These are phyloP conservation scores for Ustanciosporium gigantosporum DNA, from an alignment of 1,284 basidiomycete genomes.

Conservation along the genomic window DNA sequence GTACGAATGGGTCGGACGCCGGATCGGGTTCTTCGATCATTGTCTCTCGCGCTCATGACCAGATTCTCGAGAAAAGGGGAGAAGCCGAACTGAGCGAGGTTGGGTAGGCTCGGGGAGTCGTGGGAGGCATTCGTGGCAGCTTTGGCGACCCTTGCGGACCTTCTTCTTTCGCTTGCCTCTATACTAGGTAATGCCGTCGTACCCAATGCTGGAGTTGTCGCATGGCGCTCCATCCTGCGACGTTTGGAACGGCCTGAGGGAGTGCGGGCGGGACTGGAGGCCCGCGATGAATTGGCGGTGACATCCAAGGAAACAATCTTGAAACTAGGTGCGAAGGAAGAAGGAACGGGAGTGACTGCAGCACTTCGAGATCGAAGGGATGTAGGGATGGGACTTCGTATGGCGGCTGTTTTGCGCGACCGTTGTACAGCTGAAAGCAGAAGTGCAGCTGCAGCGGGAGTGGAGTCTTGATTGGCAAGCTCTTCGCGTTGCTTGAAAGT, in stretches of 20 bases:
- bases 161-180: conserved; percentile 20
- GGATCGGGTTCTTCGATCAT: conserved; percentile 25
- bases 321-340: conserved; percentile 6
- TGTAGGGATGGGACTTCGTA: conserved; percentile 21
- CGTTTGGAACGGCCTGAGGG: conserved; percentile 18
- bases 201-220: neutral
- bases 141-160: conserved; percentile 34
- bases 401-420: conserved; percentile 20
- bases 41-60: conserved; percentile 24
- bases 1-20: conserved; percentile 14
- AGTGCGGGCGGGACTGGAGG: conserved; percentile 19
- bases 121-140: conserved; percentile 12
- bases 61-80: conserved; percentile 39
- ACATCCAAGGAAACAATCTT: conserved; percentile 13
- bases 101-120: conserved; percentile 14
- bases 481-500: neutral
- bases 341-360: conserved; percentile 23
- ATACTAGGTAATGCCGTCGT: conserved; percentile 14
- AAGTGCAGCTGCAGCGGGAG: conserved; percentile 13
- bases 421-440: conserved; percentile 14
- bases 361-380: conserved; percentile 21
- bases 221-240: conserved; percentile 22
- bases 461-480: neutral
- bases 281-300: conserved; percentile 22
- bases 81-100: conserved; percentile 26